Percentiles rank a stretch among this genome's conserved stretches.
phyloP scores from a whole-genome alignment of 176 grass and related monocot genomes.

The Eleusine coracana region DNA sequence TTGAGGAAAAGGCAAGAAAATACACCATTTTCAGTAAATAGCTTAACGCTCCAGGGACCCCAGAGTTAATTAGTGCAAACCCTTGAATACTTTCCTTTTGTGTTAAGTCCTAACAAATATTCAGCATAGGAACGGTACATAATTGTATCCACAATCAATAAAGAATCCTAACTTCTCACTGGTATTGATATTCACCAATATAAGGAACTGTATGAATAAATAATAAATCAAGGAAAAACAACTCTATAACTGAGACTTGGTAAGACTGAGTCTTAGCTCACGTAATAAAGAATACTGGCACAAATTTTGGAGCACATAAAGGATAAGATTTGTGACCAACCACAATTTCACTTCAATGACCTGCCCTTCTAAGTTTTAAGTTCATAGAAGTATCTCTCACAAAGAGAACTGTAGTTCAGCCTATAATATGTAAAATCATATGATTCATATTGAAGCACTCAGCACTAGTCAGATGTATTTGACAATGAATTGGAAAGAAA shows the following conservation, averaged over 20 bases:
- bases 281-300: not conserved
- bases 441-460: not conserved
- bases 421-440: not conserved
- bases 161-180: not conserved
- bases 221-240: not conserved
- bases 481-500: slow-evolving; percentile 1
- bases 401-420: slow-evolving; percentile 13
- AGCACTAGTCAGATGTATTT: not conserved
- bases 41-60: too few species aligned
- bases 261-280: not conserved
- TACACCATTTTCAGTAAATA: too few species aligned
- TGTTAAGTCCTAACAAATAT: not conserved
- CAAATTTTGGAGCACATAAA: not conserved
- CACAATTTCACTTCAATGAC: not conserved
- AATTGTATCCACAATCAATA: not conserved
- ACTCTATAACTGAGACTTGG: not conserved
- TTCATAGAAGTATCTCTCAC: not conserved
- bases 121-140: not conserved
- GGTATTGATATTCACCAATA: not conserved
- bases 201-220: not conserved
- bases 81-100: not conserved
- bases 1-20: too few species aligned
- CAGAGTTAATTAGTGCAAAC: not conserved
- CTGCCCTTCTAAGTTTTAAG: not conserved
- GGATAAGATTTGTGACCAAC: not conserved